Conservation (phyloP, 202 grass and related monocot genomes). For the Setaria viridis region DNA sequence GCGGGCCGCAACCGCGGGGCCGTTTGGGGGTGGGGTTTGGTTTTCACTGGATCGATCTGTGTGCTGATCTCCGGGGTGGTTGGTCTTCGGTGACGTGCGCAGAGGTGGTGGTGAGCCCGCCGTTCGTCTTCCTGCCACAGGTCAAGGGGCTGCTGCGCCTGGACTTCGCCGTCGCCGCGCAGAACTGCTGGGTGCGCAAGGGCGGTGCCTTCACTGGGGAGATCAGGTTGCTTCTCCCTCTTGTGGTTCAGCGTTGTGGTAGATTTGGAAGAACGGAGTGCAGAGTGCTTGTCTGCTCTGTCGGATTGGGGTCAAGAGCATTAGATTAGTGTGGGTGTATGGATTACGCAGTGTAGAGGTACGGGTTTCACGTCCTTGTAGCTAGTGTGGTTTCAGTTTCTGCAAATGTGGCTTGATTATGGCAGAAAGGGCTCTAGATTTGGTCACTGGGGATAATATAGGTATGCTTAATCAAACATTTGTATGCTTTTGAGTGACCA, state of each 20-base stretch:
- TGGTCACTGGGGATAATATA: neutral
- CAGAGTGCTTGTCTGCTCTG: neutral
- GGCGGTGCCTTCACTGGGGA: slow-evolving; percentile 91
- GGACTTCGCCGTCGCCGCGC: slow-evolving; percentile 78
- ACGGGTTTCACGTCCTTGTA: neutral
- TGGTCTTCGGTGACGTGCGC: slow-evolving; percentile 28
- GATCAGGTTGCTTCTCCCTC: slow-evolving; percentile 57
- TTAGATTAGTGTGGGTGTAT: neutral
- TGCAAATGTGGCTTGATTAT: slow-evolving; percentile 29
- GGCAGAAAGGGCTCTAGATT: neutral
- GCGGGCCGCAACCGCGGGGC: neutral
- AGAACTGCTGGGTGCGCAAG: slow-evolving; percentile 93
- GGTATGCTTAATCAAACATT: neutral
- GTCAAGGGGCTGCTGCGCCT: slow-evolving; percentile 67
- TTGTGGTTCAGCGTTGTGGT: slow-evolving; percentile 12
- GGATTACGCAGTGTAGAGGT: neutral
- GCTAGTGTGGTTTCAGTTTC: neutral
- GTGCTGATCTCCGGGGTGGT: slow-evolving; percentile 27
- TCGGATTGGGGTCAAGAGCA: neutral
- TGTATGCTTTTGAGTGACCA: neutral
- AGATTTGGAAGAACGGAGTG: neutral
- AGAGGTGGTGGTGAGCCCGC: slow-evolving; percentile 94
- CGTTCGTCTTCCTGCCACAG: slow-evolving; percentile 81
- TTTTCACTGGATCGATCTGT: slow-evolving; percentile 11
- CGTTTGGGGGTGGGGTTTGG: neutral